A percentile compares a stretch with the other conserved stretches of the same genome.
phyloP scores from a whole-genome alignment of 192 early-diverging fungal genomes.

The Oehlia diaphana region DNA sequence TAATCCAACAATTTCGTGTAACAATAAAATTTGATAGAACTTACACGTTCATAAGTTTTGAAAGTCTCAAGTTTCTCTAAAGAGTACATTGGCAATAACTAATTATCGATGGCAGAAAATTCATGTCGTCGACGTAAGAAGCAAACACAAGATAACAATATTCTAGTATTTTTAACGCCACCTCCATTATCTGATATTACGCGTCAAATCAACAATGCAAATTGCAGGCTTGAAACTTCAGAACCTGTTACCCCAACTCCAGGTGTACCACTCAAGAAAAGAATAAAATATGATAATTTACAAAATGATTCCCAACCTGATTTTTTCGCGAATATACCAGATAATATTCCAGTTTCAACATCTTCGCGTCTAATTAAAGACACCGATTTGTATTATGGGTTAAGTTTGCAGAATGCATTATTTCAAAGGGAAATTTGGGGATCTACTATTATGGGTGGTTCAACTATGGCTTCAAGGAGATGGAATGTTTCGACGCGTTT shows the following conservation, averaged over 20 bases:
- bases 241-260: background rate
- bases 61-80: no score
- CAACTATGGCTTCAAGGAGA: background rate
- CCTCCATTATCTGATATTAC: slow-evolving; percentile 7
- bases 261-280: slow-evolving; percentile 1
- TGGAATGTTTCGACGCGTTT: slow-evolving; percentile 25
- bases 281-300: slow-evolving; percentile 1
- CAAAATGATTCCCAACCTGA: background rate
- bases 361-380: background rate
- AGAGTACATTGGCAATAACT: background rate
- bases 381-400: background rate
- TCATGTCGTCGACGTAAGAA: background rate
- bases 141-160: background rate
- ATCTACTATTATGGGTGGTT: background rate
- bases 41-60: no score
- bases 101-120: slow-evolving; percentile 2
- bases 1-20: no score
- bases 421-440: slow-evolving; percentile 25
- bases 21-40: no score
- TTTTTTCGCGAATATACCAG: background rate
- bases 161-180: background rate
- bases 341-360: background rate
- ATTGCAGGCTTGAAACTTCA: background rate
- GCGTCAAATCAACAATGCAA: background rate
- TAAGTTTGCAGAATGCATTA: background rate